These are phyloP conservation scores for Tubosaeta brunneosetosa DNA, from an alignment of 768 basidiomycete genomes.

Conservation along the genomic window DNA sequence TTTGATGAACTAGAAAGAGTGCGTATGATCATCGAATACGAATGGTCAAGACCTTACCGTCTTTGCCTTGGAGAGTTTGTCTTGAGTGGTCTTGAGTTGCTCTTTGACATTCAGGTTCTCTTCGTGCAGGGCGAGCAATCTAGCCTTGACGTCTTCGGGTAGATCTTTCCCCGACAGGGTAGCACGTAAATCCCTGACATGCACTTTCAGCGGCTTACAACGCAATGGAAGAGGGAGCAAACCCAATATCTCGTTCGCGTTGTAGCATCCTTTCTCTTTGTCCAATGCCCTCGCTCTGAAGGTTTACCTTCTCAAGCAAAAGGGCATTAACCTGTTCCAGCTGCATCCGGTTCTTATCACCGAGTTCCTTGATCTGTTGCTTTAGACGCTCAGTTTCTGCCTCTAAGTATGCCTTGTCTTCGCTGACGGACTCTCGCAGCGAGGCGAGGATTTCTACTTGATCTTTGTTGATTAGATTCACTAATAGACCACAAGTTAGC, in stretches of 20 bases:
- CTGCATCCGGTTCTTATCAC: constrained; percentile 86
- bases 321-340: constrained; percentile 81
- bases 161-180: constrained; percentile 73
- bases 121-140: constrained; percentile 70
- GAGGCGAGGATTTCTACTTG: constrained; percentile 86
- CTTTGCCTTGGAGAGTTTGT: constrained; percentile 78
- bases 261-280: constrained; percentile 84
- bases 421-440: constrained; percentile 82
- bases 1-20: constrained; percentile 74
- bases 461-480: constrained; percentile 89
- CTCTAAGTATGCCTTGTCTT: constrained; percentile 77
- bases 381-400: constrained; percentile 59
- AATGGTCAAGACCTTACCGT: constrained; percentile 39
- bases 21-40: not conserved
- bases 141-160: constrained; percentile 77
- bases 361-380: constrained; percentile 63
- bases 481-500: constrained; percentile 36
- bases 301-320: constrained; percentile 85
- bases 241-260: constrained; percentile 84
- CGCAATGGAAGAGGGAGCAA: constrained; percentile 18
- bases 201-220: not conserved
- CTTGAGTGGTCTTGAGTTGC: constrained; percentile 61
- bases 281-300: constrained; percentile 88
- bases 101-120: constrained; percentile 70
- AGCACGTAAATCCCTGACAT: constrained; percentile 68